Evolutionary conservation across 352 stramenopile species (phyloP).

Genomic region (Pythium volutum): DNA sequence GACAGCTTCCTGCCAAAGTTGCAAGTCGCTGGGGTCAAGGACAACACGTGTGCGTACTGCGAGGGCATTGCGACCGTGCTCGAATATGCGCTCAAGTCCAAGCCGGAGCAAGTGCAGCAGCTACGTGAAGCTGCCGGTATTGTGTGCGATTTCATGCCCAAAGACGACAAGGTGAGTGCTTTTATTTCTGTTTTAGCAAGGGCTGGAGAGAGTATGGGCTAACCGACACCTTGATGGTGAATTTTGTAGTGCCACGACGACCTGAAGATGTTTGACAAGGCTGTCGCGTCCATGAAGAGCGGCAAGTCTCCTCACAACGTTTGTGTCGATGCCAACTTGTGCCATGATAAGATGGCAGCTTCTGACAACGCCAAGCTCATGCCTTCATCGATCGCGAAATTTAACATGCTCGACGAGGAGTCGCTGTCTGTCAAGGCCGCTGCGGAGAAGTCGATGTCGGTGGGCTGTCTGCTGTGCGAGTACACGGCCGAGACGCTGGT

Average conservation of each 20-base stretch:
- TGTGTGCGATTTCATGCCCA: constrained; percentile 59
- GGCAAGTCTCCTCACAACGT: constrained; percentile 63
- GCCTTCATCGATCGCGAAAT: constrained; percentile 33
- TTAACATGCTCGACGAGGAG: constrained; percentile 43
- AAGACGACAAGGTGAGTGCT: constrained; percentile 57
- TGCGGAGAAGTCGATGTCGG: constrained; percentile 38
- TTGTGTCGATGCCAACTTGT: constrained; percentile 50
- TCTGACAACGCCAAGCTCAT: constrained; percentile 8
- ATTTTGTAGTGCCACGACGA: constrained; percentile 62
- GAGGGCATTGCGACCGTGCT: constrained; percentile 61
- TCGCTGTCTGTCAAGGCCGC: constrained; percentile 15
- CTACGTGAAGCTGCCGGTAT: constrained; percentile 60
- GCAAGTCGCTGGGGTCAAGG: constrained; percentile 1
- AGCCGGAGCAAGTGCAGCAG: constrained; percentile 59
- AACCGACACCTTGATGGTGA: background rate
- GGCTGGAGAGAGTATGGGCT: background rate
- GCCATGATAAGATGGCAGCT: background rate
- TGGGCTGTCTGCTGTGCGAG: constrained; percentile 77
- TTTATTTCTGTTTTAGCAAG: background rate
- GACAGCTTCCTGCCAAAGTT: background rate
- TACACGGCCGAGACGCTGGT: constrained; percentile 66
- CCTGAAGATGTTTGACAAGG: constrained; percentile 65
- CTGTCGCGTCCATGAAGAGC: constrained; percentile 40
- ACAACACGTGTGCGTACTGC: constrained; percentile 60
- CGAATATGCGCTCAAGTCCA: constrained; percentile 48